Conservation (phyloP, 1,284 basidiomycete species). For the Moesziomyces parantarcticus region DNA sequence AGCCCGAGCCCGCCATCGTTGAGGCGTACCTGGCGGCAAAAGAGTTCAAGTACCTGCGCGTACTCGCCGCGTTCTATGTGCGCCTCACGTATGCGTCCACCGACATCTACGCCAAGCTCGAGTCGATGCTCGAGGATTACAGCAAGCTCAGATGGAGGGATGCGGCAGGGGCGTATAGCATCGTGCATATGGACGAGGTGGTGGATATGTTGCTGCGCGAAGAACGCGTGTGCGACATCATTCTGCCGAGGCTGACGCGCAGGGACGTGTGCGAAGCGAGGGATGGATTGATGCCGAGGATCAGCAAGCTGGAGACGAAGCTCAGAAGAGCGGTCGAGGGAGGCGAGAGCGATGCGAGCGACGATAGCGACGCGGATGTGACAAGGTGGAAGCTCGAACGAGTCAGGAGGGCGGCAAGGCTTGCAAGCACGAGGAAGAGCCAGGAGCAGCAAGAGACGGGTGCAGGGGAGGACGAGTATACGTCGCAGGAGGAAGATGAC, state of each 20-base stretch:
- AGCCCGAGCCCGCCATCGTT: constrained; percentile 95
- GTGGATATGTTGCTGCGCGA: constrained; percentile 84
- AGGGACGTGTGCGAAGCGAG: constrained; percentile 89
- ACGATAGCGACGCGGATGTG: constrained; percentile 24
- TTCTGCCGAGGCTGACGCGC: constrained; percentile 88
- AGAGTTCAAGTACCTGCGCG: constrained; percentile 96
- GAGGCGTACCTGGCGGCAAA: constrained; percentile 88
- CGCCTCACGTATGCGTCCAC: constrained; percentile 89
- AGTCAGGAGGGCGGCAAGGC: constrained; percentile 6
- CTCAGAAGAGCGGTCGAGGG: constrained; percentile 71
- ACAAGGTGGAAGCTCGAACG: constrained; percentile 33
- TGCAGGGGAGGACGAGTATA: constrained; percentile 38
- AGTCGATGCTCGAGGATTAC: constrained; percentile 93
- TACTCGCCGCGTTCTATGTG: constrained; percentile 91
- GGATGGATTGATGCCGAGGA: constrained; percentile 77
- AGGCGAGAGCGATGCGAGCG: constrained; percentile 20
- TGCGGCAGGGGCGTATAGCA: constrained; percentile 72
- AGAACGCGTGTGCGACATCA: constrained; percentile 95
- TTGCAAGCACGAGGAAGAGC: neutral
- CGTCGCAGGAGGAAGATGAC: constrained; percentile 70
- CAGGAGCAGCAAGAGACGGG: neutral
- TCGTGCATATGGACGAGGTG: constrained; percentile 93
- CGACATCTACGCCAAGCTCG: constrained; percentile 91
- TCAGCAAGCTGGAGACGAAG: constrained; percentile 80
- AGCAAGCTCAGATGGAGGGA: constrained; percentile 85